These are phyloP conservation scores for Sequoia sempervirens DNA, from an alignment of 75 land plant genomes.

Conservation along the genomic window DNA sequence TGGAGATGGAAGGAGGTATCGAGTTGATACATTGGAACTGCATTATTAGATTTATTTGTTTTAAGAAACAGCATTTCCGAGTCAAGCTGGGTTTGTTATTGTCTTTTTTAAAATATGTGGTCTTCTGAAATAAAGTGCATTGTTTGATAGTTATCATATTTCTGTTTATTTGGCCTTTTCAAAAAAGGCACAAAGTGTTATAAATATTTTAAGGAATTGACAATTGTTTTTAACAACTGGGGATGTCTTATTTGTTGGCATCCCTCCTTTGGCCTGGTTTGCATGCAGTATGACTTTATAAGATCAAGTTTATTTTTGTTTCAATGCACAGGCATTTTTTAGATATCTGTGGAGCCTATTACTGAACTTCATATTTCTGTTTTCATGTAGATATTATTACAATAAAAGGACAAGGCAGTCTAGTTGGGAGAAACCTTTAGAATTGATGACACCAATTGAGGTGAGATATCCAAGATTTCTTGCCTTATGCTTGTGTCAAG, in stretches of 20 bases:
- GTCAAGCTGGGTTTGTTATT: neutral
- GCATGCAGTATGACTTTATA: neutral
- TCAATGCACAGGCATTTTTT: neutral
- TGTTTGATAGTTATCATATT: neutral
- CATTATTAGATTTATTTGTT: neutral
- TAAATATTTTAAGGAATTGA: neutral
- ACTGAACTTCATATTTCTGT: neutral
- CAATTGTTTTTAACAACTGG: neutral
- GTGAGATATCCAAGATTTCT: conserved; percentile 34
- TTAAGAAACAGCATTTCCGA: neutral
- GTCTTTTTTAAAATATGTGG: neutral
- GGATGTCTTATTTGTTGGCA: neutral
- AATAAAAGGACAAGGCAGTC: conserved; percentile 84
- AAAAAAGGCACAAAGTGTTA: neutral
- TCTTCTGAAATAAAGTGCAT: neutral
- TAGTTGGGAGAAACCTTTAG: conserved; percentile 94
- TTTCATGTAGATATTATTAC: conserved; percentile 71
- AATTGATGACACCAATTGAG: conserved; percentile 93
- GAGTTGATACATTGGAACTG: neutral
- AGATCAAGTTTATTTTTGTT: neutral
- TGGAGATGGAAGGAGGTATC: conserved; percentile 74
- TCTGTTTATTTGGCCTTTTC: neutral
- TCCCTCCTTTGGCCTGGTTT: neutral
- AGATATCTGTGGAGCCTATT: neutral
- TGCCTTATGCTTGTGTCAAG: neutral